Evolutionary conservation across 2,329 filamentous ascomycete species (phyloP).

Genomic region (Aureobasidium sp.): DNA sequence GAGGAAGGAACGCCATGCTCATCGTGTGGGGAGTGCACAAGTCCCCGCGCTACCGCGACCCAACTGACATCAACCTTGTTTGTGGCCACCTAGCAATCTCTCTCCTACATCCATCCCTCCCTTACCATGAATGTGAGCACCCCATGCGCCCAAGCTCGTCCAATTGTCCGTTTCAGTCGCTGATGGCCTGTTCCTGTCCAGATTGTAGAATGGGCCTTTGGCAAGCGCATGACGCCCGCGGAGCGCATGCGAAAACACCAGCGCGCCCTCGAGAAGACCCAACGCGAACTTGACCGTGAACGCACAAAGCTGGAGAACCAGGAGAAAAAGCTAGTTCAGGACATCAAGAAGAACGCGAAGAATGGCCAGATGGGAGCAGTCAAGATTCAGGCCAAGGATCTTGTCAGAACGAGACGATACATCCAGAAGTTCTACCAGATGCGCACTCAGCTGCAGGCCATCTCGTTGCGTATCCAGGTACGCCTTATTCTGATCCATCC

Average conservation of each 20-base stretch:
- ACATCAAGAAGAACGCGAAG: constrained; percentile 98
- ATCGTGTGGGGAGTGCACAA: not conserved
- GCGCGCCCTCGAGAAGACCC: constrained; percentile 92
- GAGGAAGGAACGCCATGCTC: not conserved
- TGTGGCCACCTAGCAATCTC: not conserved
- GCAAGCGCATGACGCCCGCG: constrained; percentile 96
- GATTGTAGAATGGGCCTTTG: constrained; percentile 98
- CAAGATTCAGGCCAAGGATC: constrained; percentile 96
- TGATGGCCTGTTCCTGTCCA: constrained; percentile 32
- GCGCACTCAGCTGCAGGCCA: constrained; percentile 93
- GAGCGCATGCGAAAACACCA: constrained; percentile 85
- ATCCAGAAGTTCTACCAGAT: constrained; percentile 98
- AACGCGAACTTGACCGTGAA: constrained; percentile 91
- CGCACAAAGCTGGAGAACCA: constrained; percentile 95
- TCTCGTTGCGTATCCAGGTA: constrained; percentile 90
- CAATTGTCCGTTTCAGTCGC: not conserved
- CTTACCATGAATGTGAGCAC: constrained; percentile 5
- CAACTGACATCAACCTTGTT: constrained; percentile 6
- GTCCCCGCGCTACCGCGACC: not conserved
- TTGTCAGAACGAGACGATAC: constrained; percentile 86
- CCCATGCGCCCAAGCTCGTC: not conserved
- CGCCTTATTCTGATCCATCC: constrained; percentile 15
- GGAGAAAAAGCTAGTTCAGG: constrained; percentile 90
- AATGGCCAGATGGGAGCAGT: constrained; percentile 97
- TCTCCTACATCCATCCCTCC: not conserved